phyloP scores from a whole-genome alignment of 331 rosid species.

The Pyracantha coccinea region DNA sequence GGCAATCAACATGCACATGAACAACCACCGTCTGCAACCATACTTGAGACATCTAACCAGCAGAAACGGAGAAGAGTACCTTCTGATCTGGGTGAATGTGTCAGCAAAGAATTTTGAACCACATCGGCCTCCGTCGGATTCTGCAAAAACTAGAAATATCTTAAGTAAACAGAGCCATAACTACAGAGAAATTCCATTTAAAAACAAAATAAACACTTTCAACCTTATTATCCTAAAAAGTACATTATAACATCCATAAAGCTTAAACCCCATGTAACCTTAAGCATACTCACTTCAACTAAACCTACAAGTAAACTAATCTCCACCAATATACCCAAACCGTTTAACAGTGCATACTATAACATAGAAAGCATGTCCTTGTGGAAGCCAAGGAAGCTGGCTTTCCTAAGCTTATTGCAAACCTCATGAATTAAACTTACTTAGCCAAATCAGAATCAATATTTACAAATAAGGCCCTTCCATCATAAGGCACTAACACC shows the following conservation, averaged over 20 bases:
- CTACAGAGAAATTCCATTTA: background rate
- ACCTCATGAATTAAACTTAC: background rate
- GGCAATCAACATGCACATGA: background rate
- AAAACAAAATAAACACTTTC: background rate
- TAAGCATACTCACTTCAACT: background rate
- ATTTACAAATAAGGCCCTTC: background rate
- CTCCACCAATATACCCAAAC: background rate
- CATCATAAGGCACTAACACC: background rate
- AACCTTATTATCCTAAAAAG: background rate
- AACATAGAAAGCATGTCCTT: background rate
- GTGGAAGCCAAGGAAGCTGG: background rate
- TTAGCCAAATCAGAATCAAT: background rate
- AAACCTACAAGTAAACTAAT: background rate
- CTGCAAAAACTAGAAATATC: constrained; percentile 35
- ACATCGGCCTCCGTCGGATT: constrained; percentile 21
- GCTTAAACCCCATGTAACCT: background rate
- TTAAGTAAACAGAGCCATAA: background rate
- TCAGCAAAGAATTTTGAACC: constrained; percentile 3
- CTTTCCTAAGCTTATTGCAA: background rate
- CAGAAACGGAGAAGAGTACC: constrained; percentile 31
- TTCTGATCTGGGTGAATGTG: constrained; percentile 26
- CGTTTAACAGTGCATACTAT: background rate
- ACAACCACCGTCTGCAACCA: background rate
- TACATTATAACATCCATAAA: background rate
- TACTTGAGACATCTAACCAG: background rate